phyloP scores from a whole-genome alignment of 2,329 filamentous ascomycete genomes.

The Pyrenochaeta sp. region DNA sequence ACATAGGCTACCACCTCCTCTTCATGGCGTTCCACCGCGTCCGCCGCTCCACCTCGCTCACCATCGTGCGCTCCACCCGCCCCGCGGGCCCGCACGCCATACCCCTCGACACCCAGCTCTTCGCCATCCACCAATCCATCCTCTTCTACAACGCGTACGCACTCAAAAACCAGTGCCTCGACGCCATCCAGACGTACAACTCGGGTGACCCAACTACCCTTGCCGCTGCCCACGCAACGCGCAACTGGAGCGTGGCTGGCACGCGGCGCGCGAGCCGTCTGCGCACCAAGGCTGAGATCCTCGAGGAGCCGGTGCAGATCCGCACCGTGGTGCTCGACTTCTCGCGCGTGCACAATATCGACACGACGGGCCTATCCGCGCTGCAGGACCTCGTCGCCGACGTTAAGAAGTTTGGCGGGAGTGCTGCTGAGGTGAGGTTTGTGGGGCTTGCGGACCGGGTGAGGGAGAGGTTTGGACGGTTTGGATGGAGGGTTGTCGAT shows the following conservation, averaged over 20 bases:
- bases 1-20: conserved; percentile 61
- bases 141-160: conserved; percentile 69
- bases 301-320: conserved; percentile 50
- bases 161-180: conserved; percentile 58
- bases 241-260: conserved; percentile 64
- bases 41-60: conserved; percentile 24
- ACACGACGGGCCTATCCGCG: conserved; percentile 61
- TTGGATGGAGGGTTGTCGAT: conserved; percentile 39
- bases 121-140: conserved; percentile 64
- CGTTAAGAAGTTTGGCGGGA: conserved; percentile 59
- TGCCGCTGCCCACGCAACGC: conserved; percentile 47
- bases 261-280: conserved; percentile 58
- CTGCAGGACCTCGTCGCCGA: conserved; percentile 59
- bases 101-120: conserved; percentile 61
- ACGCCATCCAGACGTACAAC: conserved; percentile 59
- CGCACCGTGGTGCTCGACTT: conserved; percentile 62
- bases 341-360: conserved; percentile 59
- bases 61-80: conserved; percentile 12
- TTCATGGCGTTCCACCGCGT: conserved; percentile 63
- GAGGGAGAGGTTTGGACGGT: conserved; percentile 38
- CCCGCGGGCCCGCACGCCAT: conserved; percentile 23
- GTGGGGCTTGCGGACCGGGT: conserved; percentile 57
- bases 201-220: conserved; percentile 50
- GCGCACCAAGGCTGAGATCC: conserved; percentile 50
- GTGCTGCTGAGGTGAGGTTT: conserved; percentile 57